Evolutionary conservation across 306 rosid genomes (phyloP).

Genomic region (Coriaria nepalensis): DNA sequence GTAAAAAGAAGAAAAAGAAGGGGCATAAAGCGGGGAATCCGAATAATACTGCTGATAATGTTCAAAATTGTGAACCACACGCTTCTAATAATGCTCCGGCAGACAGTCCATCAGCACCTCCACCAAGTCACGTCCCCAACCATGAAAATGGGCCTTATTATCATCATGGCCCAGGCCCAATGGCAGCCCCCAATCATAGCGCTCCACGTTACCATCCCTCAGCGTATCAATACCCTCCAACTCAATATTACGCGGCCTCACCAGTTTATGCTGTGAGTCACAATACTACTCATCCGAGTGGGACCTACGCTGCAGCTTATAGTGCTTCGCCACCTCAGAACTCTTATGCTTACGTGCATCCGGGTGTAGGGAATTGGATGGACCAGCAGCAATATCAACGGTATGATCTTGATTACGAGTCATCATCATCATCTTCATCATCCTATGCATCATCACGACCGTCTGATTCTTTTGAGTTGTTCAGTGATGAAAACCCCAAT

Average conservation of each 20-base stretch:
- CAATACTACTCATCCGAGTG: slow-evolving; percentile 30
- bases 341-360: slow-evolving; percentile 22
- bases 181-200: slow-evolving; percentile 25
- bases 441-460: slow-evolving; percentile 15
- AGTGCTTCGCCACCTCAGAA: slow-evolving; percentile 26
- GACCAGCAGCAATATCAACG: no score
- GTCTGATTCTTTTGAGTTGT: slow-evolving; percentile 31
- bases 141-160: slow-evolving; percentile 3
- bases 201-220: slow-evolving; percentile 21
- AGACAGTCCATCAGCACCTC: slow-evolving; percentile 1
- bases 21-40: slow-evolving; percentile 26
- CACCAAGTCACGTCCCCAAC: no score
- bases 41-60: slow-evolving; percentile 14
- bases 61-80: neutral
- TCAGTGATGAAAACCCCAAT: slow-evolving; percentile 79
- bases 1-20: slow-evolving; percentile 35
- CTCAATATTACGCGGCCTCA: slow-evolving; percentile 16
- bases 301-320: slow-evolving; percentile 29
- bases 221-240: slow-evolving; percentile 16
- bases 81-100: slow-evolving; percentile 12
- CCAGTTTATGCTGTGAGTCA: slow-evolving; percentile 23
- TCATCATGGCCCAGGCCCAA: slow-evolving; percentile 9
- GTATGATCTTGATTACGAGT: slow-evolving; percentile 12
- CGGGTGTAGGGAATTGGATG: neutral
- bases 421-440: neutral